Evolutionary conservation across 176 grass and related monocot genomes (phyloP), one percentile per base, ranked within the genome.

Genomic region (Musa beccarii): DNA sequence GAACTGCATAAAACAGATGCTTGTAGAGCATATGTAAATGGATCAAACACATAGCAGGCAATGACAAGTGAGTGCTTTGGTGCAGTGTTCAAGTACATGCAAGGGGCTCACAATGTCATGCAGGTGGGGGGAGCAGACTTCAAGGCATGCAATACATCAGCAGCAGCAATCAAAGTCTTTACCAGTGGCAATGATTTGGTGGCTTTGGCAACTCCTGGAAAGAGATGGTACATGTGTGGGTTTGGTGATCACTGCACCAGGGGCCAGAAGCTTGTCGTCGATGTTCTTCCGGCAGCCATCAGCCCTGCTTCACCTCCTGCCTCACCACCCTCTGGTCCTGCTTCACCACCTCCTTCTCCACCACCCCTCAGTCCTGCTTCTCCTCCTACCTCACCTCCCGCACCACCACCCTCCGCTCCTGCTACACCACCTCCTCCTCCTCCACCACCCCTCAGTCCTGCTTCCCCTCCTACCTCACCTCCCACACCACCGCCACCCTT

Each of bases 171-270:
- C 17, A 70, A 52, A 9, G 19, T 10, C 17, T 20, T 20, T 9
- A 70, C 8, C 15, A 70, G 68, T 4, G 68, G 68, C 68, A 70
- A 25, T 49, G 68, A 70, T 43, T 10, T 16, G 34, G 14, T 70
- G 15, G 15, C 2, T 10, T 49, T 70, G 17, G 19, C 51, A 2
- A 12, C 5, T 1, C 9, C 34, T 19, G 68, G 68, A 20, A 51
- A 9, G 34, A 70, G 51, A 70, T 70, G 68, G 68, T 70, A 70
- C 43, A 2, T 70, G 34, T 70, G 68, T 21, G 68, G 68, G 10
- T 10, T n/a, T 3, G 17, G 1, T n/a, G 68, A 11, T 70, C 68
- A 70, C 49, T 70, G 68, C 49, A 3, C 19, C 8, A 11, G 8
- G 51, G 68, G 68, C 19, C 68, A 70, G 68, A 70, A 51, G 19